A percentile compares a stretch with the other conserved stretches of the same genome.
Evolutionary conservation across 2,329 filamentous ascomycete species (phyloP).

Genomic region (Penicillium brasilianum): DNA sequence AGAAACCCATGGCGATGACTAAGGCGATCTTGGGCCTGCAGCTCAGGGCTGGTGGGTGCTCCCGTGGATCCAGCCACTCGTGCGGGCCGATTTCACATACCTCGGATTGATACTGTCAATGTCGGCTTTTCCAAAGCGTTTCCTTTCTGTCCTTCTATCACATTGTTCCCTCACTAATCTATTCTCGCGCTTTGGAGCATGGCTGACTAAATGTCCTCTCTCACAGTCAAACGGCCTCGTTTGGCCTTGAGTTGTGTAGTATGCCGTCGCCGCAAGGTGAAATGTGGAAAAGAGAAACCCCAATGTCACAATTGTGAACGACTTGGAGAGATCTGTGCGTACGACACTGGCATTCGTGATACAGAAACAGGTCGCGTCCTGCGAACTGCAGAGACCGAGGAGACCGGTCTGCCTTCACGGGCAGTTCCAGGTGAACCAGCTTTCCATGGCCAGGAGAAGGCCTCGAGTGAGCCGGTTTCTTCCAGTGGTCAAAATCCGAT

Average conservation of each 20-base stretch:
- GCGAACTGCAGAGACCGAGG: background rate
- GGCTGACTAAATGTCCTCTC: background rate
- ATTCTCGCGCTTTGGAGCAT: no score
- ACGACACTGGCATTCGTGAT: constrained; percentile 11
- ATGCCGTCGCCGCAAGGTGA: constrained; percentile 16
- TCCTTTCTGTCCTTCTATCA: background rate
- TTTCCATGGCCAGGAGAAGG: background rate
- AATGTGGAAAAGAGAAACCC: constrained; percentile 11
- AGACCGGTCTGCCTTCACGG: background rate
- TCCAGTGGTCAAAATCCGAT: background rate
- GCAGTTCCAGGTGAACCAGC: background rate
- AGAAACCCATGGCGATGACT: constrained; percentile 22
- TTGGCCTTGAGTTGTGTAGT: constrained; percentile 14
- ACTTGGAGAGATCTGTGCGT: constrained; percentile 8
- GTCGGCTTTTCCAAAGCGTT: no score
- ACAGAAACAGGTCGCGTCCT: constrained; percentile 9
- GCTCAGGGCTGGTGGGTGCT: background rate
- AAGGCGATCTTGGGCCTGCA: constrained; percentile 17
- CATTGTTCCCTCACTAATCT: no score
- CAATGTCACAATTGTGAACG: constrained; percentile 15
- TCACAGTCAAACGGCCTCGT: constrained; percentile 9
- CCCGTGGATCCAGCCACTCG: background rate
- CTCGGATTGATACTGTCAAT: background rate
- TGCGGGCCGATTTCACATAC: background rate
- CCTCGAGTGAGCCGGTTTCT: background rate